Base-by-base conservation (phyloP, 768 basidiomycete species). In the Xanthoconium purpureum region DNA sequence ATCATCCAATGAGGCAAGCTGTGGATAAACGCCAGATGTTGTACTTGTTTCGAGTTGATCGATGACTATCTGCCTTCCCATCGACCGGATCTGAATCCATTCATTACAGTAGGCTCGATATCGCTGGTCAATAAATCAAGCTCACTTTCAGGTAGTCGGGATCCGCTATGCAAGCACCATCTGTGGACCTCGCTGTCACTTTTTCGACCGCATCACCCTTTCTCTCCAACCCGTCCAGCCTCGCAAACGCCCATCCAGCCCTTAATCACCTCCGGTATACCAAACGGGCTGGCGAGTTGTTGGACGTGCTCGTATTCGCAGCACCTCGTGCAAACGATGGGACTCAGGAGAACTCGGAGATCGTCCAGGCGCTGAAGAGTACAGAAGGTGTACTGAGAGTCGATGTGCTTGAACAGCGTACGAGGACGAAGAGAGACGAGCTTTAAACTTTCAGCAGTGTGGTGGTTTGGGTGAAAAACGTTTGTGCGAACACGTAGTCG, bases 141-240 rank as follows among this genome's bases (percentile, higher is more conserved):
- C 56, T 51, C 29, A 47, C 35, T 37, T 32, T 35, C 20, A 15
- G 15, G 18, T 3, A n/a, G n/a, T n/a, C n/a, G 13, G 17, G 13
- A 10, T 20, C 38, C 20, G n/a, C 11, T n/a, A 60, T 63, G 55
- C 56, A 52, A 28, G 7, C 49, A 11, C 52, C 60, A 2, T 36
- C 64, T 11, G 17, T 62, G 11, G 55, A 58, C 46, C 71, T 77
- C 45, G 64, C 62, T 14, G 56, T 74, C 58, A 72, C 76, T 20
- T 66, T 71, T 52, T 55, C 61, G 32, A 36, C 50, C 17, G 55
- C 58, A 13, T 73, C 61, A 1, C 62, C 63, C 4, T 68, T 68
- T 47, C 59, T 68, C 3, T 50, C 60, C 42, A 47, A 63, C 46
- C 68, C 68, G 14, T 47, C 66, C 24, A 61, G 55, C 47, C 55